Conservation (phyloP, 495 filamentous ascomycete species). For the Aspergillus ostianus region DNA sequence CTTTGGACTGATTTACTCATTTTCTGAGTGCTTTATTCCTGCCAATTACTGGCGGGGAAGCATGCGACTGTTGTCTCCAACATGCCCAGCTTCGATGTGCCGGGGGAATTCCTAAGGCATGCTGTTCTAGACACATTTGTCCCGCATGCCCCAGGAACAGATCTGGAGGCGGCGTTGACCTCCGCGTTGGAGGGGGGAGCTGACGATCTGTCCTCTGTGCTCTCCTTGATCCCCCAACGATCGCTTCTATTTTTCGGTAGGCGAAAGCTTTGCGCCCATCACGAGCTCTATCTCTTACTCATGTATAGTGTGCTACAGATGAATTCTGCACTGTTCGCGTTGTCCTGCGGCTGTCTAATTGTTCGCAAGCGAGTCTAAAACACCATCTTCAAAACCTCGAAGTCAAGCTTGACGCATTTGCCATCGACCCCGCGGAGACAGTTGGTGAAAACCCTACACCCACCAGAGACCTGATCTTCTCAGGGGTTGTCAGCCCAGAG, state of each 20-base stretch:
- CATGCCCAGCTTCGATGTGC: conserved; percentile 43
- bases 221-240: conserved; percentile 51
- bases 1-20: neutral
- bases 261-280: conserved; percentile 27
- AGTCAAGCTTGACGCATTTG: conserved; percentile 68
- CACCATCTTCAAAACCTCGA: conserved; percentile 60
- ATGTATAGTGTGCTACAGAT: conserved; percentile 64
- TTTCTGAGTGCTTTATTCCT: neutral
- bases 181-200: conserved; percentile 47
- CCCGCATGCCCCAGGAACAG: conserved; percentile 64
- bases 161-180: conserved; percentile 59
- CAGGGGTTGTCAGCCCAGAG: conserved; percentile 54
- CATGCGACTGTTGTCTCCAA: conserved; percentile 30
- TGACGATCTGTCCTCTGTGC: conserved; percentile 43
- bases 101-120: conserved; percentile 64
- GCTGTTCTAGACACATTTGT: conserved; percentile 77
- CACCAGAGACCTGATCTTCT: conserved; percentile 64
- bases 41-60: conserved; percentile 8
- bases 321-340: conserved; percentile 73
- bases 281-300: conserved; percentile 53
- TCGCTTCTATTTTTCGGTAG: conserved; percentile 69
- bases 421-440: conserved; percentile 57
- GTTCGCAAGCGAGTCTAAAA: conserved; percentile 56
- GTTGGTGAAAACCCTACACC: conserved; percentile 46
- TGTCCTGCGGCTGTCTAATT: conserved; percentile 65